Conservation (phyloP, 495 filamentous ascomycete species). For the Parmelia sp. region DNA sequence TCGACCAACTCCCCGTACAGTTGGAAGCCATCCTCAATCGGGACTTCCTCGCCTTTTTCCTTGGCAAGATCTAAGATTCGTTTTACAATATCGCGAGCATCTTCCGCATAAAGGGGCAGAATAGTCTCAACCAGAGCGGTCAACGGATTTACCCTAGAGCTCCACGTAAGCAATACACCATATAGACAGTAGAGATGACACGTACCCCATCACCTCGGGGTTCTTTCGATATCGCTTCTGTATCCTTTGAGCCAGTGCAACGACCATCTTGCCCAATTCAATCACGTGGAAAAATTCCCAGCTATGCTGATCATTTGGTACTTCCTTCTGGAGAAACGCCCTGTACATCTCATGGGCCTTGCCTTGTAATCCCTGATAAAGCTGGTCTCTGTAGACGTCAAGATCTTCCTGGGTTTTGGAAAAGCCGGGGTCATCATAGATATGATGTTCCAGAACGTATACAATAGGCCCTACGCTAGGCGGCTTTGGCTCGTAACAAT, state of each 20-base stretch:
- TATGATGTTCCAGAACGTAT: slow-evolving; percentile 76
- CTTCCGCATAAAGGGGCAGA: slow-evolving; percentile 82
- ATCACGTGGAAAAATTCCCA: slow-evolving; percentile 87
- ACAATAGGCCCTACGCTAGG: slow-evolving; percentile 72
- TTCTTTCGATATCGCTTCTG: slow-evolving; percentile 87
- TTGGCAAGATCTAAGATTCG: slow-evolving; percentile 69
- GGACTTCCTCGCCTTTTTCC: slow-evolving; percentile 64
- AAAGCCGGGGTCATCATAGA: slow-evolving; percentile 72
- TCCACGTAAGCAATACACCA: slow-evolving; percentile 9
- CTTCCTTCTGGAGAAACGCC: slow-evolving; percentile 59
- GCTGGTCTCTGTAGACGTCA: slow-evolving; percentile 58
- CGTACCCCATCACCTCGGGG: slow-evolving; percentile 73
- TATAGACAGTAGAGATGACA: slow-evolving; percentile 27
- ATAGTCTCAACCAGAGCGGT: slow-evolving; percentile 73
- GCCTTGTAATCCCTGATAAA: slow-evolving; percentile 63
- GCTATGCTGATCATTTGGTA: slow-evolving; percentile 66
- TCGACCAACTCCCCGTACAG: slow-evolving; percentile 82
- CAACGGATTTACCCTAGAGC: slow-evolving; percentile 61
- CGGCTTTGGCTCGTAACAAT: slow-evolving; percentile 79
- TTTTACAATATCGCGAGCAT: slow-evolving; percentile 73
- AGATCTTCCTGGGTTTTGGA: slow-evolving; percentile 59
- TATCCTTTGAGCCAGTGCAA: slow-evolving; percentile 74
- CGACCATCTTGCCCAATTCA: slow-evolving; percentile 75
- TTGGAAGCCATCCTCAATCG: slow-evolving; percentile 86
- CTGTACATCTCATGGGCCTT: slow-evolving; percentile 71